Percentiles rank a stretch among this genome's conserved stretches.
These are phyloP conservation scores for Tricholomella constricta DNA, from an alignment of 768 basidiomycete species.

Conservation along the genomic window DNA sequence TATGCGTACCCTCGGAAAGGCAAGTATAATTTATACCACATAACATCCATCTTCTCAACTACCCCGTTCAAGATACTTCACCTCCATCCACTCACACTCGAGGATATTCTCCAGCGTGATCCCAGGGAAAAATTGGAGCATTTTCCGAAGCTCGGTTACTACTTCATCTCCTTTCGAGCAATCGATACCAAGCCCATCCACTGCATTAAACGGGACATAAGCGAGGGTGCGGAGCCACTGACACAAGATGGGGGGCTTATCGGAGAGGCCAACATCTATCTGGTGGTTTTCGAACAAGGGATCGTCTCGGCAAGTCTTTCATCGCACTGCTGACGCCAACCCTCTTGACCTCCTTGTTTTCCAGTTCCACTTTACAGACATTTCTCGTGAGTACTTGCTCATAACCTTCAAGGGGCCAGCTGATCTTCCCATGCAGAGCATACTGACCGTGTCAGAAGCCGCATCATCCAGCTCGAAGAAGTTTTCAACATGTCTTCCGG, in stretches of 20 bases:
- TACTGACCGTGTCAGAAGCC: slow-evolving; percentile 70
- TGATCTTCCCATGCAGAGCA: slow-evolving; percentile 53
- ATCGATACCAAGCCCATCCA: slow-evolving; percentile 61
- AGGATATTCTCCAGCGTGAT: slow-evolving; percentile 91
- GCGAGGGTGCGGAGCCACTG: slow-evolving; percentile 20
- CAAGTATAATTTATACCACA: slow-evolving; percentile 26
- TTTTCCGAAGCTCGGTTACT: slow-evolving; percentile 88
- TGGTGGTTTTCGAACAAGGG: slow-evolving; percentile 87
- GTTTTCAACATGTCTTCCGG: slow-evolving; percentile 73
- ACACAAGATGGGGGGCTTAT: slow-evolving; percentile 46
- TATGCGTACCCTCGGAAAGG: slow-evolving; percentile 84
- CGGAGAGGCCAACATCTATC: slow-evolving; percentile 83
- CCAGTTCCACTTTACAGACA: slow-evolving; percentile 90
- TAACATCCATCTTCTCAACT: not conserved
- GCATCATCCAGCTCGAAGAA: slow-evolving; percentile 64
- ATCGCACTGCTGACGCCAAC: not conserved
- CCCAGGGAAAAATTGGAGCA: slow-evolving; percentile 90
- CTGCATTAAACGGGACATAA: slow-evolving; percentile 28
- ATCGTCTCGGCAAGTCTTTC: slow-evolving; percentile 64
- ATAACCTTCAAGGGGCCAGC: not conserved
- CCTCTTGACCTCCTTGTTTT: slow-evolving; percentile 4
- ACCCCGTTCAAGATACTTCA: slow-evolving; percentile 61
- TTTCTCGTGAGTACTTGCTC: slow-evolving; percentile 51
- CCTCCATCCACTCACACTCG: slow-evolving; percentile 89
- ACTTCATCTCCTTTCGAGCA: slow-evolving; percentile 86